phyloP scores from a whole-genome alignment of 306 rosid genomes.

The Cucurbita maxima region DNA sequence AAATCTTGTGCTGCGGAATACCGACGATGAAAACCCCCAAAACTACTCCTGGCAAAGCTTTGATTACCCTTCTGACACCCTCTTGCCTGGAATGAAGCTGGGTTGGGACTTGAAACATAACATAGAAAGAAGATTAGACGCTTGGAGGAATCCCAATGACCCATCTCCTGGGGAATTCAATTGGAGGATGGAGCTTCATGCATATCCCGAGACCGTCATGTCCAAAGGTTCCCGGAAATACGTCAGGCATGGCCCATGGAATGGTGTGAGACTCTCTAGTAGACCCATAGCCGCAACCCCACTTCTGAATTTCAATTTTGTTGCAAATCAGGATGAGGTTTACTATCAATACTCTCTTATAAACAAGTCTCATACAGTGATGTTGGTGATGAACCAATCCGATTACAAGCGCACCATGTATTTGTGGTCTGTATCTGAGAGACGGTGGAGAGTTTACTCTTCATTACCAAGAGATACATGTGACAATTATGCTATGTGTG shows the following conservation, averaged over 20 bases:
- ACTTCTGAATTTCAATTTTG: background rate
- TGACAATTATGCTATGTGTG: slow-evolving; percentile 24
- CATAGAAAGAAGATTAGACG: slow-evolving; percentile 16
- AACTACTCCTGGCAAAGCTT: slow-evolving; percentile 32
- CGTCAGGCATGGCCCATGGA: slow-evolving; percentile 34
- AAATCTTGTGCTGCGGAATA: slow-evolving; percentile 30
- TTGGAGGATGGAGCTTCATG: slow-evolving; percentile 1
- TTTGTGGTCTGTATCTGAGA: slow-evolving; percentile 10
- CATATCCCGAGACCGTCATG: slow-evolving; percentile 15
- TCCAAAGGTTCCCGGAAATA: slow-evolving; percentile 11
- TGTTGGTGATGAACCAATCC: slow-evolving; percentile 23
- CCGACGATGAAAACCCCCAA: background rate
- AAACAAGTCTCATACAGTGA: slow-evolving; percentile 2
- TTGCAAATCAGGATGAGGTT: slow-evolving; percentile 18
- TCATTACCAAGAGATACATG: slow-evolving; percentile 21
- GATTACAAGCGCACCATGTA: background rate
- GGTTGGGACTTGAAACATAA: slow-evolving; percentile 30
- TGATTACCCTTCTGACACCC: slow-evolving; percentile 25
- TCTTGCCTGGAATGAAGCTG: slow-evolving; percentile 28
- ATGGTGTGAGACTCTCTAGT: slow-evolving; percentile 18
- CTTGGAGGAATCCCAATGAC: slow-evolving; percentile 40
- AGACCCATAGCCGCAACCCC: slow-evolving; percentile 1
- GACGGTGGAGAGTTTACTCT: slow-evolving; percentile 14
- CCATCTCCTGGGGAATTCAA: slow-evolving; percentile 28
- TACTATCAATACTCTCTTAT: background rate